A percentile compares a stretch with the other conserved stretches of the same genome.
Evolutionary conservation across 176 grass and related monocot genomes (phyloP).

Genomic region (Alloteropsis semialata): DNA sequence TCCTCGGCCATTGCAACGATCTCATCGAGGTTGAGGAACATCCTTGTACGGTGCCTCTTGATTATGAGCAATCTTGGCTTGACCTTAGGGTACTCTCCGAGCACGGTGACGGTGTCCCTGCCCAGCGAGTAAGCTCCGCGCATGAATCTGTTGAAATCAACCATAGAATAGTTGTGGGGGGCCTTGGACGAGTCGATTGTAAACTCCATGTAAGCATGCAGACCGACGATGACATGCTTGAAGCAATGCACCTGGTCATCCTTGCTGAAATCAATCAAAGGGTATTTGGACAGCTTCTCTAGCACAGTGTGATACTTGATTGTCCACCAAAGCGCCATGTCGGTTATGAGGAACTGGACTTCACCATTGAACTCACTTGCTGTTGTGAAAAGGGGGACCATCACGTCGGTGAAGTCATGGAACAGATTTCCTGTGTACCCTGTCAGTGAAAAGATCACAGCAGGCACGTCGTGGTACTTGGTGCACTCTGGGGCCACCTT

Average conservation of each 20-base stretch:
- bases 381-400: slow-evolving; percentile 75
- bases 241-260: slow-evolving; percentile 68
- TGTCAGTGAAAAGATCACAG: slow-evolving; percentile 50
- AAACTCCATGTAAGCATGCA: slow-evolving; percentile 63
- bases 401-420: slow-evolving; percentile 77
- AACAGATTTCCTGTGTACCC: slow-evolving; percentile 69
- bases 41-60: slow-evolving; percentile 52
- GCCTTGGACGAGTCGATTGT: slow-evolving; percentile 53
- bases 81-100: slow-evolving; percentile 25
- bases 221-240: slow-evolving; percentile 55
- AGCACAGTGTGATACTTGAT: slow-evolving; percentile 53
- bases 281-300: slow-evolving; percentile 53
- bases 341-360: slow-evolving; percentile 52
- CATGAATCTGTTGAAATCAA: slow-evolving; percentile 64
- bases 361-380: slow-evolving; percentile 60
- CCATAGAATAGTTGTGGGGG: slow-evolving; percentile 44
- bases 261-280: slow-evolving; percentile 61
- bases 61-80: slow-evolving; percentile 73
- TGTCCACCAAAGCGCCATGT: slow-evolving; percentile 57
- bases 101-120: slow-evolving; percentile 26
- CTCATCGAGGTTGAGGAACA: slow-evolving; percentile 60
- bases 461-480: slow-evolving; percentile 47
- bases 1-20: slow-evolving; percentile 43
- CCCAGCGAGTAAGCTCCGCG: slow-evolving; percentile 44
- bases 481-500: slow-evolving; percentile 51